Base-by-base conservation (phyloP, 257 asterid species). In the Solanum chilense region DNA sequence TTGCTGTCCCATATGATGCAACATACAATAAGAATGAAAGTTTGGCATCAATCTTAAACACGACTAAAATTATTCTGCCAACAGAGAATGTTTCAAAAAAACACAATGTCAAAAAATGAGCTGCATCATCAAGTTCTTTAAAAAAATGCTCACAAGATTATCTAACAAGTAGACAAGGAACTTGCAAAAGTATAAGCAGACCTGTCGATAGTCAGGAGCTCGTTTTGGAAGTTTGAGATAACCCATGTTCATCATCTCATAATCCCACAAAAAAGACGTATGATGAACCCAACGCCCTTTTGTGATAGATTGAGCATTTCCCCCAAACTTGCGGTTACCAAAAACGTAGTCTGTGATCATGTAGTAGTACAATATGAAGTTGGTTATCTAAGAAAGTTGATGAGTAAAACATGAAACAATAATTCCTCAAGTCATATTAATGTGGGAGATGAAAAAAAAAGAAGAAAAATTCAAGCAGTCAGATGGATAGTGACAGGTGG, bases 191-290 rank as follows among this genome's bases (percentile, higher is more conserved):
- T 49, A 60, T 45, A 25, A 42, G 52, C 92, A 66, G n/a, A 95
- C 99, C 98, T 92, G 92, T 76, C 98, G 92, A 90, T 96, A 96
- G 3, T 92, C 94, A 87, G 99, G 99, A 89, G 90, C 96, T 85
- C 94, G 90, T 85, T 88, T 91, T 31, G 99, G 99, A 88, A 86
- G 92, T 86, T 95, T 96, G 90, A 95, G 98, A 89, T 95, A 95
- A 33, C 84, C 92, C 99, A 96, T 96, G 93, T 95, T 96, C 39
- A 76, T 87, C 60, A 41, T 80, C 87, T 93, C 93, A 88, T 91
- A 96, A 89, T 96, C 99, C 99, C 99, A 97, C 86, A 97, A 82
- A 87, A 97, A 95, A 25, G 98, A 97, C 13, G 99, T 93, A 87
- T 94, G 99, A 90, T 95, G 99, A 81, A 97, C 90, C 99, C 99